These are phyloP conservation scores for Candida neerlandica DNA, from an alignment of 1,139 yeast genomes.

Conservation along the genomic window DNA sequence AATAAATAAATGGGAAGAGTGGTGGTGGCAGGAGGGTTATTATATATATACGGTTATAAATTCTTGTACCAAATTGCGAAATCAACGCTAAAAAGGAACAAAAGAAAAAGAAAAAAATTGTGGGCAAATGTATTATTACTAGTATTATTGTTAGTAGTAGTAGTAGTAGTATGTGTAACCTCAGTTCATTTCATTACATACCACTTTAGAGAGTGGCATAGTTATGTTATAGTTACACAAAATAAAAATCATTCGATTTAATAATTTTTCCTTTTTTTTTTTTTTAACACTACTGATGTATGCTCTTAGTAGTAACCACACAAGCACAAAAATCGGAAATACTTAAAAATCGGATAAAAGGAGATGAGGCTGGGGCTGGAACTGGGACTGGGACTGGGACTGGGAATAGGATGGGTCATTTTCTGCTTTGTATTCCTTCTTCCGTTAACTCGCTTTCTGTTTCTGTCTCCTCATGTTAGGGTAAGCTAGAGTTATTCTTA, in stretches of 20 bases:
- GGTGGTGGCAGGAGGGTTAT: background rate
- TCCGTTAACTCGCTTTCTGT: too few species aligned
- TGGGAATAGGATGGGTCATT: background rate
- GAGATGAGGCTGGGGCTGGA: background rate
- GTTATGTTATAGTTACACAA: background rate
- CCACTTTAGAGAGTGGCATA: too few species aligned
- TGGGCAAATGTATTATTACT: background rate
- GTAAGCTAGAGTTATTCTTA: too few species aligned
- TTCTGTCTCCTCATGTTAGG: background rate
- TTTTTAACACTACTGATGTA: background rate
- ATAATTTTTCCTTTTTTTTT: background rate
- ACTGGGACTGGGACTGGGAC: too few species aligned
- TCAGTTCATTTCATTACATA: too few species aligned
- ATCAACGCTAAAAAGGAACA: background rate
- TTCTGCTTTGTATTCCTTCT: background rate
- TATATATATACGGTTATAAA: background rate
- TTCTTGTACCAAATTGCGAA: constrained; percentile 4
- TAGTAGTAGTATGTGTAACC: background rate
- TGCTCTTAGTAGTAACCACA: background rate
- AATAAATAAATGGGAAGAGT: background rate
- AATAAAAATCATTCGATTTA: constrained; percentile 4
- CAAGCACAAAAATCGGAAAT: background rate
- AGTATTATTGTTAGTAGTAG: too few species aligned
- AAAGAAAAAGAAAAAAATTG: background rate
- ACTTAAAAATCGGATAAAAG: background rate